Base-by-base conservation (phyloP, 441 rosid species). In the Erysimum pusillum region DNA sequence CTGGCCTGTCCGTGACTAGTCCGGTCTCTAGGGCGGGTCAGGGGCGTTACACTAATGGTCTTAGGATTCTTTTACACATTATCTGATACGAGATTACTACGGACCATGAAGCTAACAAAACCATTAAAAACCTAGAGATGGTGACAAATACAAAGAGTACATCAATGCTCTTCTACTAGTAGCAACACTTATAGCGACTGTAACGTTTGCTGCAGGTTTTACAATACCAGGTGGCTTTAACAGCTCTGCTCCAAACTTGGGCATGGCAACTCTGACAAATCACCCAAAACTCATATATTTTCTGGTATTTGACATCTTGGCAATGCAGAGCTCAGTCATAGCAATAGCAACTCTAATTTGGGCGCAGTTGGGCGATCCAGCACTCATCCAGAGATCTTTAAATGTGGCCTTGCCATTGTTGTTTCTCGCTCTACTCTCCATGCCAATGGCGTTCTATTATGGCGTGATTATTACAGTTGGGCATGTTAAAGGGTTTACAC, bases 171-270 rank as follows among this genome's bases (percentile, higher is more conserved):
- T 76, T 54, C 10, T 69, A 52, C 7, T 76, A 2, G 61, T 59
- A 7, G 42, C 79, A 46, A 39, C 73, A 18, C 74, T 75, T 25
- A 46, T 75, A 75, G 79, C 74, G 7, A 75, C 74, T 0, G 63
- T 75, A 2, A 67, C 62, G 0, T 75, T 75, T 49, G 45, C 69
- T 48, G 79, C 74, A 1, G 63, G 62, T 28, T 67, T 75, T 28
- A 68, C 69, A 12, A 25, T 68, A 39, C 69, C 74, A 14, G 79
- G 74, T 48, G 74, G 79, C 1, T 75, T 38, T 14, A 59, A 49
- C 14, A 61, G 9, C 68, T 75, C 74, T 28, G 44, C 4, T 25
- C 58, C 74, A 5, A 4, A 49, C 7, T 3, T 28, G 18, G 75
- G 79, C 1, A 51, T 7, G 28, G 69, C 63, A 9, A 25, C 13